Percentiles rank a stretch among this genome's conserved stretches.
Evolutionary conservation across 306 rosid species (phyloP).

Genomic region (Sphenostylis stenocarpa): DNA sequence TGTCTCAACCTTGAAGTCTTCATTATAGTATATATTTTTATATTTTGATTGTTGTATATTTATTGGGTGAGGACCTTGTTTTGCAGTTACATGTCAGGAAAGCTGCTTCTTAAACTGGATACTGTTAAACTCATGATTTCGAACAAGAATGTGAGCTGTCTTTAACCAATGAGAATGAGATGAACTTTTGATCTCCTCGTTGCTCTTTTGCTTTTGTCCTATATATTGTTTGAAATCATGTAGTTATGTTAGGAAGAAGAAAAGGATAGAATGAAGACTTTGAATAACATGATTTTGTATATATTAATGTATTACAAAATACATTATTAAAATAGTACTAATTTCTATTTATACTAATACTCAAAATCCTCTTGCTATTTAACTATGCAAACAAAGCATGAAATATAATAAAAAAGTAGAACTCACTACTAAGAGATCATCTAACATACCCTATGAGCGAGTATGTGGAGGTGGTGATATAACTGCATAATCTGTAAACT

Average conservation of each 20-base stretch:
- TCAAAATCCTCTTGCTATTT: too few relatives aligned
- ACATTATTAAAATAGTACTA: too few relatives aligned
- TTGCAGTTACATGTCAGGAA: conserved; percentile 42
- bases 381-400: too few relatives aligned
- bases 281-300: too few relatives aligned
- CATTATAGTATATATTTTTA: background rate
- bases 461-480: too few relatives aligned
- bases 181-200: conserved; percentile 11
- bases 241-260: background rate
- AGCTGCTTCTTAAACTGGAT: conserved; percentile 47
- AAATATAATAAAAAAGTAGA: too few relatives aligned
- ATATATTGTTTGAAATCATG: background rate
- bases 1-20: conserved; percentile 7
- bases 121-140: conserved; percentile 35
- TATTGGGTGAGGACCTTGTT: conserved; percentile 6
- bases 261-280: background rate
- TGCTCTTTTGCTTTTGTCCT: conserved; percentile 2
- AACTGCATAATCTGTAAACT: background rate
- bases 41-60: conserved; percentile 9
- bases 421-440: too few relatives aligned
- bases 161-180: conserved; percentile 15
- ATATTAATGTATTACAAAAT: too few relatives aligned
- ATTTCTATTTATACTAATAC: too few relatives aligned
- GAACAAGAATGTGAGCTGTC: conserved; percentile 39
- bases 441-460: too few relatives aligned